These are phyloP conservation scores for Backusella psychrophila DNA, from an alignment of 192 early-diverging fungal genomes.

Conservation along the genomic window DNA sequence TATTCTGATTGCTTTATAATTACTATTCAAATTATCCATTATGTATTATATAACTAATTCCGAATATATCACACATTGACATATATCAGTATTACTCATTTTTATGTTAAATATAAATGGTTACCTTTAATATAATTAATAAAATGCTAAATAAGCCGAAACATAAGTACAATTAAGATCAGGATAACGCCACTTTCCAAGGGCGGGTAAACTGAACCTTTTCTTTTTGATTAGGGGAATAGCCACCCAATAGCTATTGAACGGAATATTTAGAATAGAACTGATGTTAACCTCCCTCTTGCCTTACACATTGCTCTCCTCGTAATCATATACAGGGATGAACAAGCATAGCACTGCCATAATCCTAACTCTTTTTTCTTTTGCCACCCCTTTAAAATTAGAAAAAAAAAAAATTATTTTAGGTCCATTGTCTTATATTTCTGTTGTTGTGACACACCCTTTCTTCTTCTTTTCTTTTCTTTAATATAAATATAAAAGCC, in stretches of 20 bases:
- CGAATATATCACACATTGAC: too few relatives aligned
- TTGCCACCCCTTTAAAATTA: constrained; percentile 11
- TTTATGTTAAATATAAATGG: background rate
- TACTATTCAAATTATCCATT: background rate
- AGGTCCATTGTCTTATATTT: background rate
- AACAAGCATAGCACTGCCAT: background rate
- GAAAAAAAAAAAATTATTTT: background rate
- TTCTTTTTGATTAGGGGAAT: background rate
- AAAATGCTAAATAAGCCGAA: background rate
- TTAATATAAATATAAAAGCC: background rate
- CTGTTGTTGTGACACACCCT: background rate
- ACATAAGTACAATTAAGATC: background rate
- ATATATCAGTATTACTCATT: background rate
- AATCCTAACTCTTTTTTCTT: background rate
- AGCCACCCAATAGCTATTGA: background rate
- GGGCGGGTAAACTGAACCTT: constrained; percentile 1
- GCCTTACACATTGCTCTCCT: constrained; percentile 2
- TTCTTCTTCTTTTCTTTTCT: background rate
- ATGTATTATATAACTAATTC: too few relatives aligned
- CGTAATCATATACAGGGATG: background rate
- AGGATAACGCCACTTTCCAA: constrained; percentile 7
- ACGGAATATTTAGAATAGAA: constrained; percentile 10
- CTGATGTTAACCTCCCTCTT: constrained; percentile 12
- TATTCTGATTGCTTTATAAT: background rate
- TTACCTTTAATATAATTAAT: constrained; percentile 3